Conservation (phyloP, 441 rosid genomes). For the Pelargonium fulgidum region DNA sequence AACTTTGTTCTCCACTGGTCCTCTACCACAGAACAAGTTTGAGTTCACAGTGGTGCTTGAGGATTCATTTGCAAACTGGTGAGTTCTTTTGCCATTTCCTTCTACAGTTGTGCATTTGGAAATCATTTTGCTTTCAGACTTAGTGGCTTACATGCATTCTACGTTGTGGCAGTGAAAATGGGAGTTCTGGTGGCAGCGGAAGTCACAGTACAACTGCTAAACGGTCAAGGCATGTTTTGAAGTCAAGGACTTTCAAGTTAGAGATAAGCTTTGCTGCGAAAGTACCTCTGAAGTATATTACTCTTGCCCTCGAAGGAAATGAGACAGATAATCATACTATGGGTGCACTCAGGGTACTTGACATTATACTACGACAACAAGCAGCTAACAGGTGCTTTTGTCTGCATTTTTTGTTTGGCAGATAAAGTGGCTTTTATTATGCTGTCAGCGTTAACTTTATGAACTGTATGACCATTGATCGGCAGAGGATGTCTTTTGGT, state of each 20-base stretch:
- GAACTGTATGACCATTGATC: constrained; percentile 18
- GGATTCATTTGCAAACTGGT: constrained; percentile 57
- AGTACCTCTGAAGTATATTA: constrained; percentile 53
- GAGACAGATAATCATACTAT: constrained; percentile 41
- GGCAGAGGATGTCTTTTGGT: constrained; percentile 84
- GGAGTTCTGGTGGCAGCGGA: constrained; percentile 26
- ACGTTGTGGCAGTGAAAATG: constrained; percentile 30
- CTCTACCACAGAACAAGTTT: constrained; percentile 56
- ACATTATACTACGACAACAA: constrained; percentile 72
- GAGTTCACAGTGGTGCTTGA: constrained; percentile 68
- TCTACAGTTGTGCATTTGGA: constrained; percentile 9
- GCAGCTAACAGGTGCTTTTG: constrained; percentile 56
- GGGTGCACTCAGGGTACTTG: constrained; percentile 79
- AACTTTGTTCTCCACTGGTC: constrained; percentile 60
- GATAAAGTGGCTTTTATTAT: constrained; percentile 2
- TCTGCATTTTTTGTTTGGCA: constrained; percentile 4
- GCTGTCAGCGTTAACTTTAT: constrained; percentile 13
- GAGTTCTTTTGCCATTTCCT: constrained; percentile 9
- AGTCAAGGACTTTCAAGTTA: constrained; percentile 50
- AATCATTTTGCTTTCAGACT: constrained; percentile 11
- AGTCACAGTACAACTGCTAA: constrained; percentile 35
- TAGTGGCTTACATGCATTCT: constrained; percentile 3
- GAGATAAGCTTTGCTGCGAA: constrained; percentile 52
- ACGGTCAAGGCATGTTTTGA: constrained; percentile 48
- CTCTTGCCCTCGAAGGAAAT: constrained; percentile 41